Base-by-base conservation (phyloP, 2,329 filamentous ascomycete genomes). In the Trichophyton simii region DNA sequence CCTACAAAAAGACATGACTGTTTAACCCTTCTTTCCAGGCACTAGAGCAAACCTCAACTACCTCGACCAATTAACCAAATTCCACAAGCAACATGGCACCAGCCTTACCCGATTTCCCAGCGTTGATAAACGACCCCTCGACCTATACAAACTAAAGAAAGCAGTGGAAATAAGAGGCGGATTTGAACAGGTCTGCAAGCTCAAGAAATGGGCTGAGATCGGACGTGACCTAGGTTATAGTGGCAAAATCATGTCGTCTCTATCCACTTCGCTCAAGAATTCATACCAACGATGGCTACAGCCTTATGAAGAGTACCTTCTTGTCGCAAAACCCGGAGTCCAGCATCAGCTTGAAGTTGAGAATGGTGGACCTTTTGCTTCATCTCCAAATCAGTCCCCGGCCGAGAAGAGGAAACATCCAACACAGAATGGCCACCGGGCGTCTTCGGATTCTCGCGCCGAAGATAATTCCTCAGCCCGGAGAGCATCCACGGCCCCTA, bases 151-250 rank as follows among this genome's bases (percentile, higher is more conserved):
- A 68, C 79, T 99, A 63, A 97, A 97, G 74, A 97, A 97, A 72
- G 92, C 92, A 0, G 94, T 99, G 41, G 94, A 97, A 72, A 87
- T 89, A 34, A 85, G 94, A 64, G 94, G 94, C 55, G 94, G 94
- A 2, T 99, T 99, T 68, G 91, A 96, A 61, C 89, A 89, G 70
- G 94, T 99, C 52, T 99, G 94, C 81, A 96, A 96, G 75, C 82
- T 87, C 61, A 99, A 99, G 77, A 97, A 97, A 77, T 99, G 94
- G 94, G 94, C 94, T 15, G 94, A 99, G 74, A 97, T 99, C 68
- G 94, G 94, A 38, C 86, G 94, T 69, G 94, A 97, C 72, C 78
- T 99, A 57, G 94, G 94, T 60, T 99, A 99, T 75, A 97, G 92
- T 71, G 94, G 94, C 71, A 99, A 99, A 78, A 99, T 99, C 65